Base-by-base conservation (phyloP, 1,284 basidiomycete genomes). In the Phellinidium pouzarii region DNA sequence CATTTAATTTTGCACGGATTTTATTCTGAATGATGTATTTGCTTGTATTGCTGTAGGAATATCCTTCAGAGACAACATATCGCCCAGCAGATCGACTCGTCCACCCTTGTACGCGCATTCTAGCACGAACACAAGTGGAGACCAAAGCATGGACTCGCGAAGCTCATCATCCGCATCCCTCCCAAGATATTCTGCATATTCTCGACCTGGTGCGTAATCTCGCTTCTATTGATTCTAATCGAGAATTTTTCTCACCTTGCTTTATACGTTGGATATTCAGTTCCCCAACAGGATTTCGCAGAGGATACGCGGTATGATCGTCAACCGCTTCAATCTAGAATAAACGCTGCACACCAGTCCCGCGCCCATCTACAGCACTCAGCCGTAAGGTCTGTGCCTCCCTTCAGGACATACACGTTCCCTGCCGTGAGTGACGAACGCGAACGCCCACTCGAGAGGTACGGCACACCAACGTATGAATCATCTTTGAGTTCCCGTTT, bases 101-200 rank as follows among this genome's bases (percentile, higher is more conserved):
- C 44, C 4, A n/a, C 44, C 44, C 7, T 23, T 19, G 14, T 26
- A 27, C n/a, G 22, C 26, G 31, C 14, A 48, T 14, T 19, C 37
- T 11, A 40, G 31, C 36, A 20, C 46, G 7, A 51, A 26, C 5
- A 22, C 17, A 17, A 38, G 37, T 23, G 23, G 20, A 17, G 31
- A 44, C 6, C 25, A 19, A 23, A 22, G 19, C 20, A 19, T 25
- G 38, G 17, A n/a, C 37, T 25, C 34, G 36, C 44, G 36, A 40
- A 31, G 44, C 34, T 46, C 34, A 20, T 31, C 44, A 20, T 17
- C 31, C 43, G 46, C 50, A 44, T 52, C 50, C 50, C 50, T 52
- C 50, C 44, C 50, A 52, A 26, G 50, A 44, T 52, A 52, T 52
- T 38, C 44, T 46, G 34, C 50, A 47, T 34, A 26, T 40, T 3